Conservation (phyloP, 2,329 filamentous ascomycete species). For the Fusarium vanettenii region DNA sequence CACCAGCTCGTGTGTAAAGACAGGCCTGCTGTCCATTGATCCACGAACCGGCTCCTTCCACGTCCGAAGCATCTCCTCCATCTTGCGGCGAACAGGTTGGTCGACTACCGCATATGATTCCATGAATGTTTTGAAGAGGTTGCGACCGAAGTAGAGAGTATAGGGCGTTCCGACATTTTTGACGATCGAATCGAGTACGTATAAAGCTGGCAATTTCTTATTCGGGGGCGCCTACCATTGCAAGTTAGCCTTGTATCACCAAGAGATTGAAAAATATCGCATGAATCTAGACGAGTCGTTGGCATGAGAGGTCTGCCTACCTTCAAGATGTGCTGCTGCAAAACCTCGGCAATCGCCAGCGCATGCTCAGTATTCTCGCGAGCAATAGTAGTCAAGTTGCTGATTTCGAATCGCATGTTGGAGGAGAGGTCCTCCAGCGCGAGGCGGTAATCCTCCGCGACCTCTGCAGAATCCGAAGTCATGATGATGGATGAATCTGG, state of each 20-base stretch:
- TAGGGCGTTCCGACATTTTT: conserved; percentile 99
- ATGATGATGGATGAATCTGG: conserved; percentile 48
- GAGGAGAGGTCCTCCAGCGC: conserved; percentile 90
- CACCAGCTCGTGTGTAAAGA: conserved; percentile 89
- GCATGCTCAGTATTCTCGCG: conserved; percentile 98
- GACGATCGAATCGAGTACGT: conserved; percentile 97
- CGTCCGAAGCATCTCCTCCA: conserved; percentile 97
- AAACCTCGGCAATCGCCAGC: conserved; percentile 87
- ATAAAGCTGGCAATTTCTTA: conserved; percentile 94
- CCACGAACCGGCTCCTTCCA: conserved; percentile 98
- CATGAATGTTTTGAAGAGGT: conserved; percentile 96
- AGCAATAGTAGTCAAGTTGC: conserved; percentile 96
- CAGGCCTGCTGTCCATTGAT: conserved; percentile 90
- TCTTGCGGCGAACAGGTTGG: conserved; percentile 82
- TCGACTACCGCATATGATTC: conserved; percentile 94
- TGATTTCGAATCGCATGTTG: conserved; percentile 95
- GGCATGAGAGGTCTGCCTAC: conserved; percentile 66
- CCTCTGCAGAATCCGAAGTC: conserved; percentile 76
- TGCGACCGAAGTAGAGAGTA: conserved; percentile 91
- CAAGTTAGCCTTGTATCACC: conserved; percentile 50
- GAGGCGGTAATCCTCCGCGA: conserved; percentile 94
- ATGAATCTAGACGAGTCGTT: background rate
- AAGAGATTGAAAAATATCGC: background rate
- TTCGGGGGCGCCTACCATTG: conserved; percentile 78
- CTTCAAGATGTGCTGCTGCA: conserved; percentile 94